Evolutionary conservation across 805 yeast genomes (phyloP), one percentile per base, ranked within the genome.

Genomic region (Metschnikowia lachancei): DNA sequence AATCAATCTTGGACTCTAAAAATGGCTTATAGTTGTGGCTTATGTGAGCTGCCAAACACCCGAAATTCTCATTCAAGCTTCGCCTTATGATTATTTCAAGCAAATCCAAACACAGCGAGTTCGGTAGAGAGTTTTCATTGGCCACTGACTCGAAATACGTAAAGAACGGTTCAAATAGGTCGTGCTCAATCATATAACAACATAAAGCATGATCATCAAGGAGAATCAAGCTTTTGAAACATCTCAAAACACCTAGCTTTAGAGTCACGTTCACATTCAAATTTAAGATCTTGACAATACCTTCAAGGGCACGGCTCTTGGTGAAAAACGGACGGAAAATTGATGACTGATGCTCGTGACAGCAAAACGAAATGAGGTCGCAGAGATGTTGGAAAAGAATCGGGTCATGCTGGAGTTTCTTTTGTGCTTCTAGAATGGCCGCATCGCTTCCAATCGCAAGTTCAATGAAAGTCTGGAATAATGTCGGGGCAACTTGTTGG

Each of bases 61-160:
- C 61, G 52, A 52, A 69, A 44, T 66, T 66, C 14, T 58, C 55
- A 18, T 55, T 41, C 13, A 49, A 47, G 47, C 63, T 62, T 40
- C 59, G 64, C 47, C 54, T 58, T 28, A 57, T 51, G 32, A 66
- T 58, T 17, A 74, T 69, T 54, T 80, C 85, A 29, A 83, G 67
- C 18, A 91, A 69, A 60, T 86, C 90, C 38, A 89, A 69, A 52
- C 92, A 77, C 5, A 91, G 77, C 0, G 97, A 89, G 57, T 81
- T 85, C 2, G 85, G 75, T 49, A 90, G 65, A 58, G 83, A 85
- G 60, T 86, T 81, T 32, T 66, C 64, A 26, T 70, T 64, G 6
- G 75, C 68, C 9, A 80, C 76, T 12, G 69, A 74, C 18, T 69
- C 64, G 50, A 86, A 70, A 40, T 80, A 67, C 1, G 62, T 58